A percentile compares a stretch with the other conserved stretches of the same genome.
Evolutionary conservation across 2,329 filamentous ascomycete species (phyloP).

Genomic region (Emericellopsis atlantica): DNA sequence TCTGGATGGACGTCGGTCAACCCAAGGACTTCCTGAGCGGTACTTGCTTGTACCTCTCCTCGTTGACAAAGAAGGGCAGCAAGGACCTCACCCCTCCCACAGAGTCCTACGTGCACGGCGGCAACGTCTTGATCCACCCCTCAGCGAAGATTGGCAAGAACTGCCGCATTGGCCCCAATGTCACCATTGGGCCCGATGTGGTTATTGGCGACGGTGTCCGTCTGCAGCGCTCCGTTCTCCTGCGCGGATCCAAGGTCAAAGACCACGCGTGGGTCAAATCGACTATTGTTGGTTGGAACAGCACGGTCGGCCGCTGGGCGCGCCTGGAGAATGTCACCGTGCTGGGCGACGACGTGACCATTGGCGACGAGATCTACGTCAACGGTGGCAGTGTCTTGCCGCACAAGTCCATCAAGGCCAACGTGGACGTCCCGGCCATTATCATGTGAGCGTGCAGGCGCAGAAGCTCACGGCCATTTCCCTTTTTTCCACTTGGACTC

Average conservation of each 20-base stretch:
- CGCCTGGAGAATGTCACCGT: conserved; percentile 97
- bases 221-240: conserved; percentile 82
- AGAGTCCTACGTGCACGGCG: conserved; percentile 76
- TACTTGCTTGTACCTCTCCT: conserved; percentile 92
- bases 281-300: conserved; percentile 98
- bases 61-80: conserved; percentile 77
- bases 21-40: conserved; percentile 96
- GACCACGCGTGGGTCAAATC: conserved; percentile 99
- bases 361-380: conserved; percentile 96
- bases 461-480: too few species aligned
- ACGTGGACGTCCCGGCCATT: conserved; percentile 70
- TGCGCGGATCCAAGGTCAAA: conserved; percentile 87
- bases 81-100: conserved; percentile 65
- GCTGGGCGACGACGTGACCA: conserved; percentile 91
- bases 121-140: conserved; percentile 91
- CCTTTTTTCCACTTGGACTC: too few species aligned
- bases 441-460: conserved; percentile 40
- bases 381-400: conserved; percentile 92
- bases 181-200: conserved; percentile 87
- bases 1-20: conserved; percentile 99
- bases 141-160: conserved; percentile 95
- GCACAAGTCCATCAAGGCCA: conserved; percentile 98
- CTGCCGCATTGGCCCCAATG: conserved; percentile 95
- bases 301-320: conserved; percentile 88
- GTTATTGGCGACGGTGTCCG: conserved; percentile 89